Conservation (phyloP, 805 yeast genomes). For the Middelhovenomyces tepae region DNA sequence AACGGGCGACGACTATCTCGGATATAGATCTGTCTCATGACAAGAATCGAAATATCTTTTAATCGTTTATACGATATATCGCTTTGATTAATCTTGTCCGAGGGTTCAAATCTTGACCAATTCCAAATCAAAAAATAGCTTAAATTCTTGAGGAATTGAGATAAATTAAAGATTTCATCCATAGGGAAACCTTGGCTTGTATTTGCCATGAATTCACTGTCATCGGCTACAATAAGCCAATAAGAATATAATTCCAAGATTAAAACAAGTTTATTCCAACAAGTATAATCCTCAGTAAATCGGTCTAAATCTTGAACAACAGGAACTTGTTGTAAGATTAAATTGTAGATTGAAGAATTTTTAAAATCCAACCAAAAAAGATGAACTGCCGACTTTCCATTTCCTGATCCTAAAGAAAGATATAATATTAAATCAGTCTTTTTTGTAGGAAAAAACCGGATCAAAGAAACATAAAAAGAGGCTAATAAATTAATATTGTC, state of each 20-base stretch:
- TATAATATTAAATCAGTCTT: slow-evolving; percentile 12
- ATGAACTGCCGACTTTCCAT: slow-evolving; percentile 11
- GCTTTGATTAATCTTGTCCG: not conserved
- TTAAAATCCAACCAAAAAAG: slow-evolving; percentile 14
- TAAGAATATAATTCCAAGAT: slow-evolving; percentile 58
- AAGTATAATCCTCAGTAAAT: not conserved
- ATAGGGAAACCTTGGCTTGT: slow-evolving; percentile 30
- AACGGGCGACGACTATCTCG: slow-evolving; percentile 56
- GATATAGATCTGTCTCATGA: slow-evolving; percentile 55
- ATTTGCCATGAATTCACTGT: slow-evolving; percentile 43
- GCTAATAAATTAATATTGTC: slow-evolving; percentile 10
- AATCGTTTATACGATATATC: slow-evolving; percentile 11
- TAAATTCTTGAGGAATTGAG: slow-evolving; percentile 41
- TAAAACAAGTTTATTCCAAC: slow-evolving; percentile 32
- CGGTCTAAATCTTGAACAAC: not conserved
- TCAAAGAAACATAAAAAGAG: slow-evolving; percentile 12
- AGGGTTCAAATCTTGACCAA: slow-evolving; percentile 8
- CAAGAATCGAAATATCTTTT: slow-evolving; percentile 36
- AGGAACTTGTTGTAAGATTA: slow-evolving; percentile 4
- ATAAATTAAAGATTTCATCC: slow-evolving; percentile 33
- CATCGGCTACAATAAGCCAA: slow-evolving; percentile 59
- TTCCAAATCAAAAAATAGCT: slow-evolving; percentile 44
- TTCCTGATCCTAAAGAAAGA: slow-evolving; percentile 10
- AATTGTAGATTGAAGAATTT: slow-evolving; percentile 6
- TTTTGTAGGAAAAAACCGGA: slow-evolving; percentile 11